Conservation (phyloP, 23 red algal species). For the Gracilaria caudata region DNA sequence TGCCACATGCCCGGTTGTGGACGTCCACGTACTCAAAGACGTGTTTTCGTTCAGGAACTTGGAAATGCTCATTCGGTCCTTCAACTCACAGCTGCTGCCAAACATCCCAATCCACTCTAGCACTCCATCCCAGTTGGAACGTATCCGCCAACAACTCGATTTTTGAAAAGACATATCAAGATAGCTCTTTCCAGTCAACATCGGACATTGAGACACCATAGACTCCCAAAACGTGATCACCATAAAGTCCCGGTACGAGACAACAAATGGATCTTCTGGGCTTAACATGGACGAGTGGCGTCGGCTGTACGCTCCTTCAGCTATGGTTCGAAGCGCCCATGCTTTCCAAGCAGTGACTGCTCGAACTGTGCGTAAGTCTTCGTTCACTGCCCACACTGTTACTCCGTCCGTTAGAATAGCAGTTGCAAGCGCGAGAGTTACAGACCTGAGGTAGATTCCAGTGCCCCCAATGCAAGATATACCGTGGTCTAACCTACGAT, state of each 20-base stretch:
- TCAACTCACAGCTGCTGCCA: not conserved
- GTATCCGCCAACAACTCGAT: not conserved
- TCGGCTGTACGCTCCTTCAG: conserved; percentile 21
- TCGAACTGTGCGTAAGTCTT: too few species aligned
- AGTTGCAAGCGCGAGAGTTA: too few species aligned
- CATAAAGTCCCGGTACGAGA: not conserved
- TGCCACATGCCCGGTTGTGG: conserved; percentile 13
- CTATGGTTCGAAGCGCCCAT: conserved; percentile 6
- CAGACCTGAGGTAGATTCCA: too few species aligned
- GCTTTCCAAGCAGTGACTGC: not conserved
- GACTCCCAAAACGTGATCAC: conserved; percentile 24
- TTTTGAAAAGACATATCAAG: conserved; percentile 15
- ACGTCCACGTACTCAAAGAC: not conserved
- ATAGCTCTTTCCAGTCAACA: conserved; percentile 11
- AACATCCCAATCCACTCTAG: conserved; percentile 14
- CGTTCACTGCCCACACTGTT: too few species aligned
- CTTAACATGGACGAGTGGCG: not conserved
- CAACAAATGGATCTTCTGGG: not conserved
- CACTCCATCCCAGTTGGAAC: conserved; percentile 1
- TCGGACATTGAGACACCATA: not conserved
- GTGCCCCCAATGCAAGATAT: too few species aligned
- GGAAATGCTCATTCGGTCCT: not conserved
- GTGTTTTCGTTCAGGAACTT: not conserved
- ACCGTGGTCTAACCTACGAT: too few species aligned
- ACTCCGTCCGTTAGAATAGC: too few species aligned